Percentiles rank a stretch among this genome's conserved stretches.
These are phyloP conservation scores for Pestalotiopsis sp. DNA, from an alignment of 2,329 filamentous ascomycete species.

Conservation along the genomic window DNA sequence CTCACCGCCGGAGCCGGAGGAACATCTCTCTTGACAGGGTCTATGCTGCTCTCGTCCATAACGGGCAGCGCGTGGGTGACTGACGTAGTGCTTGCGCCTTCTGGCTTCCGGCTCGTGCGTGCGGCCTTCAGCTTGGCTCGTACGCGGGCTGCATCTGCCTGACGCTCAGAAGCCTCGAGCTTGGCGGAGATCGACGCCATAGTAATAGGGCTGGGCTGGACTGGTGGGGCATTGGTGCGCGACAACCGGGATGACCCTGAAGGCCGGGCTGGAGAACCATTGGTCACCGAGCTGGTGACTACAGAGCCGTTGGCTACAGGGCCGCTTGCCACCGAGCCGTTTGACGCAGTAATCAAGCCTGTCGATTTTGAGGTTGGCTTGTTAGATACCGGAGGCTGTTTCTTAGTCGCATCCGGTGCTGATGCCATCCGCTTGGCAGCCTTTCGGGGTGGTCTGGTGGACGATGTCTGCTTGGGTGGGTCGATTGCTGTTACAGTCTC, in stretches of 20 bases:
- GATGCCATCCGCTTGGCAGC: conserved; percentile 22
- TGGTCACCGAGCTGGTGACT: not conserved
- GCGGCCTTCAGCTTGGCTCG: conserved; percentile 64
- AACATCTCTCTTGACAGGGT: conserved; percentile 29
- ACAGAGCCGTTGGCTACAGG: not conserved
- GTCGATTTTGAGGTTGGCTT: conserved; percentile 14
- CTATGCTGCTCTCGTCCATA: conserved; percentile 21
- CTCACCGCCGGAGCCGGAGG: not conserved
- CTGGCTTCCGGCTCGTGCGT: conserved; percentile 29
- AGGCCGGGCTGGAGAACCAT: conserved; percentile 31
- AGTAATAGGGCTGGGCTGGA: conserved; percentile 60
- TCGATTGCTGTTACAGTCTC: not conserved
- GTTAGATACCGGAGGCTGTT: not conserved
- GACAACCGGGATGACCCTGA: conserved; percentile 39
- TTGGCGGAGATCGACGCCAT: conserved; percentile 67
- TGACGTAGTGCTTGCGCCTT: conserved; percentile 29
- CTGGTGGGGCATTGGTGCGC: conserved; percentile 35
- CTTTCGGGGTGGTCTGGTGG: conserved; percentile 14
- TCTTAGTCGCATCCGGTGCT: conserved; percentile 14
- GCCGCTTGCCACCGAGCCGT: not conserved
- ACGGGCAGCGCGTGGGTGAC: conserved; percentile 16
- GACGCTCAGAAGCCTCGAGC: conserved; percentile 64
- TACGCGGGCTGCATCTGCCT: conserved; percentile 66
- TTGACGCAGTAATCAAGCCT: not conserved
- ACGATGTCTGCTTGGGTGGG: conserved; percentile 13